phyloP scores from a whole-genome alignment of 306 rosid species.

The Inga laurina region DNA sequence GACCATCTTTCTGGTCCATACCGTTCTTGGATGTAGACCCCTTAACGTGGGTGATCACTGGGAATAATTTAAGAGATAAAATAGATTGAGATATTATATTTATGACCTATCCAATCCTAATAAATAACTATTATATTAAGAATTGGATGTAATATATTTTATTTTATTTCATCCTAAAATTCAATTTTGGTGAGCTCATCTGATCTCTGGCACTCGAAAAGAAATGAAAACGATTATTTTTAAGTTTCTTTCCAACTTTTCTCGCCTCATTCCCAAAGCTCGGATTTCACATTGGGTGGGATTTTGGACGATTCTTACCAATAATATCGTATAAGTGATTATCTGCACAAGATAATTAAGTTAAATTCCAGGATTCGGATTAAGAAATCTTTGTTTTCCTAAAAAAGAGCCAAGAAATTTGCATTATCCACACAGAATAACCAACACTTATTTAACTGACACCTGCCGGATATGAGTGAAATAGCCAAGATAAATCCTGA shows the following conservation, averaged over 20 bases:
- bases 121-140: too few relatives aligned
- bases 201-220: background rate
- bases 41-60: too few relatives aligned
- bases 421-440: background rate
- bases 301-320: background rate
- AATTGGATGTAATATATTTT: too few relatives aligned
- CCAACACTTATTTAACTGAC: background rate
- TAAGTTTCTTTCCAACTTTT: background rate
- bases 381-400: background rate
- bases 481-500: background rate
- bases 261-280: background rate
- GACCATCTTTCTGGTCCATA: too few relatives aligned
- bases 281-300: background rate
- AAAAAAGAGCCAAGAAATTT: background rate
- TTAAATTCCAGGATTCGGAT: background rate
- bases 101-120: too few relatives aligned
- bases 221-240: background rate
- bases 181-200: too few relatives aligned
- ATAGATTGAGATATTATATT: too few relatives aligned
- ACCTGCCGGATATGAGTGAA: background rate
- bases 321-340: background rate
- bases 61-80: too few relatives aligned
- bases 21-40: too few relatives aligned
- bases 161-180: background rate
- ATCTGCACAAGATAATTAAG: background rate